Base-by-base conservation (phyloP, 2,329 filamentous ascomycete species). In the Penicillium sp. region DNA sequence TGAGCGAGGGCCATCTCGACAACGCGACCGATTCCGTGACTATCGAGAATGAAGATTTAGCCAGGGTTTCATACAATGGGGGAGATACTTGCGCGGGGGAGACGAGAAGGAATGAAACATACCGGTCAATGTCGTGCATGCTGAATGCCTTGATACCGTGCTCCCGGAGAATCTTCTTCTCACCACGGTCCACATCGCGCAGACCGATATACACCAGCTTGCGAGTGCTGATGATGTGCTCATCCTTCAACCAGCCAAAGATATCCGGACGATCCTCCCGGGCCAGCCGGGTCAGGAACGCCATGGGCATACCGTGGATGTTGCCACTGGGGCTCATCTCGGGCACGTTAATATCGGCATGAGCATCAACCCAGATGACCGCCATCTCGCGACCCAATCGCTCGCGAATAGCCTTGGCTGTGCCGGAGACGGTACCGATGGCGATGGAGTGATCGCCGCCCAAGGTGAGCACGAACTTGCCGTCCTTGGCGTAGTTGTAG, bases 1-100 rank as follows among this genome's bases (percentile, higher is more conserved):
- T 97, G 93, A 35, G 90, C 94, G 57, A 99, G 85, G n/a, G 94
- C 94, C 94, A 97, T 96, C 74, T 98, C 95, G 82, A 99, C 93
- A 67, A 99, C 92, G 68, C 90, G 90, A 59, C 95, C 95, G 72
- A 99, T 99, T 51, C 95, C 95, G 75, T 98, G 85, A 58, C 92
- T 93, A 66, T 51, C n/a, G 15, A 66, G 49, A 53, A 54, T n/a
- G 45, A 35, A 60, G 49, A 44, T 4, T 38, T 44, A 53, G 40
- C 12, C n/a, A 10, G 24, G 22, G 19, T 28, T 15, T n/a, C 51
- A 49, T 30, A 37, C 33, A 44, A 51, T 28, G 28, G 28, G 26
- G 28, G 28, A 28, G 28, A 28, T 28, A 28, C 28, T 7, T 28
- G 28, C 1, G 15, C 26, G 24, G 8, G 30, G 4, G 8, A 12